phyloP scores from a whole-genome alignment of 371 early-diverging fungal species.

The Dichotomocladium elegans region DNA sequence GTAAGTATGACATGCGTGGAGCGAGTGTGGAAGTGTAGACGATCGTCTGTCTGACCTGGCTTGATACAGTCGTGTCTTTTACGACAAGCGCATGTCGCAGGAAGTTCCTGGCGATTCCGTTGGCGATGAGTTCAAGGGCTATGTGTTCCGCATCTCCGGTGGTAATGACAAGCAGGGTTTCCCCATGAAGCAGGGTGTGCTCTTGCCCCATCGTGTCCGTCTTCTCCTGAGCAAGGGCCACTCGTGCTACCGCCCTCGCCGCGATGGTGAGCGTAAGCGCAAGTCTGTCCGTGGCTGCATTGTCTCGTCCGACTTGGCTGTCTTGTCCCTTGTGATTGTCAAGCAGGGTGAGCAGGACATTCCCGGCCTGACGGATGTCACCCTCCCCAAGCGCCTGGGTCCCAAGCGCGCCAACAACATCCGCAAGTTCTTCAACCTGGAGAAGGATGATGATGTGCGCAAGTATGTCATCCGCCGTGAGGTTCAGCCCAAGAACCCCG shows the following conservation, averaged over 20 bases:
- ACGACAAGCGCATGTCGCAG: constrained; percentile 96
- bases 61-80: constrained; percentile 82
- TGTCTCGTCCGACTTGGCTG: constrained; percentile 93
- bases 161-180: constrained; percentile 99
- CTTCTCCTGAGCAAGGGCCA: constrained; percentile 96
- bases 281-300: constrained; percentile 99
- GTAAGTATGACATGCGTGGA: constrained; percentile 66
- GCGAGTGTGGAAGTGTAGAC: no score
- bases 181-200: constrained; percentile 98
- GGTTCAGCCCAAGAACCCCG: constrained; percentile 82
- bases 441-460: constrained; percentile 97
- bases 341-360: constrained; percentile 97
- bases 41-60: no score
- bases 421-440: constrained; percentile 96
- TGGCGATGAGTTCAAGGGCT: constrained; percentile 99
- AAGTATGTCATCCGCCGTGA: constrained; percentile 98
- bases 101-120: constrained; percentile 97
- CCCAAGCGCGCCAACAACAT: constrained; percentile 99
- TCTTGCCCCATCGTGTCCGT: constrained; percentile 92
- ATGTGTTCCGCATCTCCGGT: constrained; percentile 98
- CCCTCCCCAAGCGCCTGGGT: constrained; percentile 93
- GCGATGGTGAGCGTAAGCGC: constrained; percentile 98
- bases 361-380: constrained; percentile 95
- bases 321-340: constrained; percentile 92
- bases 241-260: constrained; percentile 98